Percentiles rank a stretch among this genome's conserved stretches.
These are phyloP conservation scores for Suillus alpinus DNA, from an alignment of 768 basidiomycete species.

Conservation along the genomic window DNA sequence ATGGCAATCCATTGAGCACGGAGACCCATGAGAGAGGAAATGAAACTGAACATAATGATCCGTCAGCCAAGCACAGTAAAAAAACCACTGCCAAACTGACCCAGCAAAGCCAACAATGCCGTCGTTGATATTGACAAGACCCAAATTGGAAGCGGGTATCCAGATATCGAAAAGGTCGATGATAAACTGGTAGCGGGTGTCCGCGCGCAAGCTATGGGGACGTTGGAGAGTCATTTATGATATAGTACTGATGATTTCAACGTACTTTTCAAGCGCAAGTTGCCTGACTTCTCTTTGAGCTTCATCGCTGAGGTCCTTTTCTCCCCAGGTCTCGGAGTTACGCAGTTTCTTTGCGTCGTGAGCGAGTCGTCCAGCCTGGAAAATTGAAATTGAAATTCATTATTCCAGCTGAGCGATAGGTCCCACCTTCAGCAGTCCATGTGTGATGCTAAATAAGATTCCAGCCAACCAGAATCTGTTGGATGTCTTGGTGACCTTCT, in stretches of 20 bases:
- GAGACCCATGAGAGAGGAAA: slow-evolving; percentile 69
- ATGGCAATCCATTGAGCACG: slow-evolving; percentile 65
- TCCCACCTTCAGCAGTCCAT: slow-evolving; percentile 65
- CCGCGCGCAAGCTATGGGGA: slow-evolving; percentile 52
- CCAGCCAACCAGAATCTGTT: slow-evolving; percentile 89
- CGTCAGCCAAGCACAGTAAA: slow-evolving; percentile 4
- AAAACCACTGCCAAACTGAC: slow-evolving; percentile 42
- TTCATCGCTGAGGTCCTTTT: slow-evolving; percentile 67
- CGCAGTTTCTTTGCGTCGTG: slow-evolving; percentile 57
- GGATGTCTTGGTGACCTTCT: slow-evolving; percentile 59
- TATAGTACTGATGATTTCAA: slow-evolving; percentile 6
- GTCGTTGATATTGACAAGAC: slow-evolving; percentile 75
- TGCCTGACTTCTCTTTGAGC: slow-evolving; percentile 64
- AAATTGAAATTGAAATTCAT: neutral
- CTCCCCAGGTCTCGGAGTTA: slow-evolving; percentile 43
- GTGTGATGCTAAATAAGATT: slow-evolving; percentile 74
- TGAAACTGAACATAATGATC: slow-evolving; percentile 42
- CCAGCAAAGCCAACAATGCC: slow-evolving; percentile 84
- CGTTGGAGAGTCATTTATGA: slow-evolving; percentile 8
- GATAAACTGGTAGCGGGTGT: slow-evolving; percentile 73
- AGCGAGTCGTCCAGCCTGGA: slow-evolving; percentile 57
- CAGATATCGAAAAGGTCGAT: slow-evolving; percentile 86
- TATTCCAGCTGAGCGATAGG: neutral
- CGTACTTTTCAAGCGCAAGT: slow-evolving; percentile 54
- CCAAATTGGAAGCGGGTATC: slow-evolving; percentile 84